Percentiles rank a stretch among this genome's conserved stretches.
Evolutionary conservation across 768 basidiomycete genomes (phyloP).

Genomic region (Suillus occidentalis): DNA sequence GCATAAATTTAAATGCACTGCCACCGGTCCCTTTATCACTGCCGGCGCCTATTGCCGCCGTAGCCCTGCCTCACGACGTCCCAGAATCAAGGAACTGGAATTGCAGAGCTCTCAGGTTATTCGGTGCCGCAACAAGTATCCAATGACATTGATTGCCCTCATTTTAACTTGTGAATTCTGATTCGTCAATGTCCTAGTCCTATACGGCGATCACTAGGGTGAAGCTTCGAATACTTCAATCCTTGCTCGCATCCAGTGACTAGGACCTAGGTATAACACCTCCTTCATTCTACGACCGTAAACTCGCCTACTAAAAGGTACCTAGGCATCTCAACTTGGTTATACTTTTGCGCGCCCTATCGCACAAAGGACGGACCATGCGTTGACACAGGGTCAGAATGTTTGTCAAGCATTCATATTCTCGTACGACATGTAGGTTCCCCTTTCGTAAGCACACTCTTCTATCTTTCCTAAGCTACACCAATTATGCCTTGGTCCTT

Average conservation of each 20-base stretch:
- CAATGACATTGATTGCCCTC: too few species aligned
- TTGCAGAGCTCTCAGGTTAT: too few species aligned
- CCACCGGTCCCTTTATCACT: background rate
- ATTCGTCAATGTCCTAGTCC: too few species aligned
- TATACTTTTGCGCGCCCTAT: background rate
- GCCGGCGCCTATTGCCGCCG: background rate
- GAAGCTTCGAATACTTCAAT: too few species aligned
- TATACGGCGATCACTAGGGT: too few species aligned
- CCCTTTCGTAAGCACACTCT: background rate
- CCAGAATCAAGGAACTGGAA: too few species aligned
- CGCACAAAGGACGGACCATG: background rate
- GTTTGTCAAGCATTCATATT: background rate
- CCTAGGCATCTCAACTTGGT: background rate
- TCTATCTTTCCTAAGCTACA: conserved; percentile 2
- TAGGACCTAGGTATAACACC: too few species aligned
- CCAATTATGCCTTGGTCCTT: background rate
- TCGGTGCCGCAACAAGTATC: too few species aligned
- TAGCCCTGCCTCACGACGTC: background rate
- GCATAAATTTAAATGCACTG: background rate
- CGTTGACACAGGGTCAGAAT: background rate
- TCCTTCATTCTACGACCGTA: background rate
- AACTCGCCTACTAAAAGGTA: background rate
- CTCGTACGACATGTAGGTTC: background rate
- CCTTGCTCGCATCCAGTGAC: too few species aligned
- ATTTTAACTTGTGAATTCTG: too few species aligned